phyloP scores from a whole-genome alignment of 331 rosid species.

The Spiraea crenata region DNA sequence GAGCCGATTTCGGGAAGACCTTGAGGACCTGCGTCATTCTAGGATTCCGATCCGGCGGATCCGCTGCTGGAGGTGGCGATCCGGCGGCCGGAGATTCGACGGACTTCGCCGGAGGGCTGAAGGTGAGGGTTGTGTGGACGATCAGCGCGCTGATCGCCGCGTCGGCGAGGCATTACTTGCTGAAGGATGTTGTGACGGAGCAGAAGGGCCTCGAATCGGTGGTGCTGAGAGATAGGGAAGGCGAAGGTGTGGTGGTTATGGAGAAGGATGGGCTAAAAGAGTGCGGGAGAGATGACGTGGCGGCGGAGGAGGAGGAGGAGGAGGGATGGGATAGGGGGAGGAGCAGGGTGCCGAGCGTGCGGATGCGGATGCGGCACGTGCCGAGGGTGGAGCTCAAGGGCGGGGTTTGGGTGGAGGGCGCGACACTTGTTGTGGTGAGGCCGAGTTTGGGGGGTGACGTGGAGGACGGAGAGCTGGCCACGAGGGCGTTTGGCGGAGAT shows the following conservation, averaged over 20 bases:
- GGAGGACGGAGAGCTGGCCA: conserved; percentile 38
- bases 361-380: conserved; percentile 44
- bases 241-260: conserved; percentile 48
- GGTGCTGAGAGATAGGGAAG: conserved; percentile 37
- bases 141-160: conserved; percentile 44
- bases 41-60: conserved; percentile 28
- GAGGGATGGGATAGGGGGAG: conserved; percentile 23
- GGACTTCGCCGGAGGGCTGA: conserved; percentile 34
- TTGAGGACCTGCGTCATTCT: conserved; percentile 39
- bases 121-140: conserved; percentile 43
- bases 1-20: conserved; percentile 41
- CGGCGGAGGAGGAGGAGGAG: conserved; percentile 4
- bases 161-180: conserved; percentile 45
- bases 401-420: conserved; percentile 37
- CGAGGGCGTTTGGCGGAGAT: conserved; percentile 28
- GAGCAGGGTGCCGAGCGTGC: conserved; percentile 43
- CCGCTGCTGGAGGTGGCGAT: not conserved
- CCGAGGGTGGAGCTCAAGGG: conserved; percentile 29
- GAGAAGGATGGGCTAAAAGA: conserved; percentile 26
- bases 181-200: conserved; percentile 36
- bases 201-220: conserved; percentile 28
- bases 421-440: conserved; percentile 47
- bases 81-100: not conserved
- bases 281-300: conserved; percentile 1
- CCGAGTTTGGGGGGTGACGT: conserved; percentile 20